Evolutionary conservation across 2,329 filamentous ascomycete species (phyloP).

Genomic region (Daldinia sp.): DNA sequence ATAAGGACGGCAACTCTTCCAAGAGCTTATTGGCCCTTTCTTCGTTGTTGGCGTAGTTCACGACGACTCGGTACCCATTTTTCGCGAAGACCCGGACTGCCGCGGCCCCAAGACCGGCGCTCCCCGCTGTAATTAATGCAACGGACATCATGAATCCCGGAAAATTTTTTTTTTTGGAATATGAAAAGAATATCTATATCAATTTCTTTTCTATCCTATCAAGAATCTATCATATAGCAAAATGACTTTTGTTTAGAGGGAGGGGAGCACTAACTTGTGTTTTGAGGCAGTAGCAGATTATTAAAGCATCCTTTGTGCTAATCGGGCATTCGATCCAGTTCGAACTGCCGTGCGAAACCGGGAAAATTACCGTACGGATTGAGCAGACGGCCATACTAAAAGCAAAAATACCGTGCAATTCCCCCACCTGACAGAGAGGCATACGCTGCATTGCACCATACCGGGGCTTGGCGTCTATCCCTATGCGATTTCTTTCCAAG

Average conservation of each 20-base stretch:
- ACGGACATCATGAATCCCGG: constrained; percentile 39
- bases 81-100: constrained; percentile 72
- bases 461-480: not conserved
- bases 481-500: not conserved
- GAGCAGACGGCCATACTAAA: not conserved
- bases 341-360: not conserved
- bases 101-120: constrained; percentile 74
- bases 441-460: not conserved
- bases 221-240: not conserved
- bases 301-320: not conserved
- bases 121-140: constrained; percentile 60
- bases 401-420: not conserved
- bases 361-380: not conserved
- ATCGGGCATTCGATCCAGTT: not conserved
- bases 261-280: not conserved
- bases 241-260: not conserved
- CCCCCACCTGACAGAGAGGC: not conserved
- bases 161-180: not conserved
- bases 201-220: not conserved
- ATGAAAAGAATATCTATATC: not conserved
- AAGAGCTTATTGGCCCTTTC: constrained; percentile 67
- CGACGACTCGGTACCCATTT: constrained; percentile 72
- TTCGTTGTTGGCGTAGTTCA: constrained; percentile 75
- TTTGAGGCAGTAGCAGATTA: not conserved
- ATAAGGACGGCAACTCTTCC: constrained; percentile 59